phyloP scores from a whole-genome alignment of 305 asterid genomes.

The Solanum hybrid region DNA sequence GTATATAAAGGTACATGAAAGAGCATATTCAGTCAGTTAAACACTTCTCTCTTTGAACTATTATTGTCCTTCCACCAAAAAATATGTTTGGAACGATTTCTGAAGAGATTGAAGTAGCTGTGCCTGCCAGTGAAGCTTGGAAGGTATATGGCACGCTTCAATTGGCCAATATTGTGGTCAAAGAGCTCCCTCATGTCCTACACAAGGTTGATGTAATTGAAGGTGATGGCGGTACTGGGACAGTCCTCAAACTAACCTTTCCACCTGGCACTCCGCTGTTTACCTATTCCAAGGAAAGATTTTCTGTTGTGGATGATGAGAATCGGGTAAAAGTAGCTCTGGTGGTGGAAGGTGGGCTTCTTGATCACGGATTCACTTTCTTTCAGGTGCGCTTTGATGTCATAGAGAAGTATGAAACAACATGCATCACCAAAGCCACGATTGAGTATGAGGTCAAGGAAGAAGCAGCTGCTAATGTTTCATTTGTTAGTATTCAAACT shows the following conservation, averaged over 20 bases:
- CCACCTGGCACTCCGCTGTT: constrained; percentile 4
- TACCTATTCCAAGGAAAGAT: constrained; percentile 17
- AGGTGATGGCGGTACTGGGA: constrained; percentile 14
- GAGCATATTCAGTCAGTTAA: not conserved
- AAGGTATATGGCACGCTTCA: constrained; percentile 16
- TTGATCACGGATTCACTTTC: constrained; percentile 15
- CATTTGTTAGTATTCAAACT: constrained; percentile 33
- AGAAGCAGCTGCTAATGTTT: constrained; percentile 35
- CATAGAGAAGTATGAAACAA: constrained; percentile 2
- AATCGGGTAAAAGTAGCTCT: constrained; percentile 11
- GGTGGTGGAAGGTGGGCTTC: constrained; percentile 21
- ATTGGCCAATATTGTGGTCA: not conserved
- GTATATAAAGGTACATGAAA: not conserved
- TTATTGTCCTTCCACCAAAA: not conserved
- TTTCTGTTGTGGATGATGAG: constrained; percentile 15
- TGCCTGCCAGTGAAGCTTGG: constrained; percentile 13
- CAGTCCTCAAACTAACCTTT: constrained; percentile 9
- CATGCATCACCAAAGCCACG: constrained; percentile 17
- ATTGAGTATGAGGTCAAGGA: constrained; percentile 35
- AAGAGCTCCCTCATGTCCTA: constrained; percentile 2
- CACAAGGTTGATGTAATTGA: constrained; percentile 9
- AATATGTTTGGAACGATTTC: constrained; percentile 14
- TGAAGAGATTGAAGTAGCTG: constrained; percentile 7
- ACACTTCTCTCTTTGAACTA: not conserved
- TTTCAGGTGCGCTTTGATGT: constrained; percentile 17